Evolutionary conservation across 768 basidiomycete species (phyloP).

Genomic region (Nidularia pulvinata): DNA sequence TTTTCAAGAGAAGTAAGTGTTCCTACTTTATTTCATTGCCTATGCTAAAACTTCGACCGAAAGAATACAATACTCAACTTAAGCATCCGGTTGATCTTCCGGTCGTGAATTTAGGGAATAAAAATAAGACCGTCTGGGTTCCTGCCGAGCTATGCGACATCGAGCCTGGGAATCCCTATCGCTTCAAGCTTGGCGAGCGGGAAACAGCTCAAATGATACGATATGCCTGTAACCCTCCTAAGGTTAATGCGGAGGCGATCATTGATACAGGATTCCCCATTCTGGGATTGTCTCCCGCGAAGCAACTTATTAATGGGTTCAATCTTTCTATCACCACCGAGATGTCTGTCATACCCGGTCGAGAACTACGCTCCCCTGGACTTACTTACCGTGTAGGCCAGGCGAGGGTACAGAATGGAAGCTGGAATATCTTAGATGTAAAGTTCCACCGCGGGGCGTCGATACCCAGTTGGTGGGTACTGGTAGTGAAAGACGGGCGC

Average conservation of each 20-base stretch:
- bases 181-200: constrained; percentile 55
- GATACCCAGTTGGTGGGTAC: constrained; percentile 62
- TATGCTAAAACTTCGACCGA: not conserved
- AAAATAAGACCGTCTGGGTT: constrained; percentile 32
- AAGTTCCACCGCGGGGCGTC: constrained; percentile 59
- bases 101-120: constrained; percentile 44
- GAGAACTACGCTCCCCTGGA: constrained; percentile 60
- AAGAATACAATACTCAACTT: constrained; percentile 60
- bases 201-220: constrained; percentile 75
- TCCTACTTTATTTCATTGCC: not conserved
- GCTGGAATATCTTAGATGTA: constrained; percentile 78
- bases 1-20: constrained; percentile 45
- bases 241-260: constrained; percentile 57
- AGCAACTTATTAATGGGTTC: constrained; percentile 48
- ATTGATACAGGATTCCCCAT: constrained; percentile 52
- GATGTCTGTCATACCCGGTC: constrained; percentile 66
- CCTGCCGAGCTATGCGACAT: constrained; percentile 78
- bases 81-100: constrained; percentile 45
- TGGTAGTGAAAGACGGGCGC: constrained; percentile 57
- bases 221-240: constrained; percentile 64
- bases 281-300: constrained; percentile 45
- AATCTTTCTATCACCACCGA: constrained; percentile 50
- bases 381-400: constrained; percentile 53
- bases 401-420: constrained; percentile 50
- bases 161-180: constrained; percentile 53